Conservation (phyloP, 768 basidiomycete genomes). For the Pilatotrama ljubarskyi region DNA sequence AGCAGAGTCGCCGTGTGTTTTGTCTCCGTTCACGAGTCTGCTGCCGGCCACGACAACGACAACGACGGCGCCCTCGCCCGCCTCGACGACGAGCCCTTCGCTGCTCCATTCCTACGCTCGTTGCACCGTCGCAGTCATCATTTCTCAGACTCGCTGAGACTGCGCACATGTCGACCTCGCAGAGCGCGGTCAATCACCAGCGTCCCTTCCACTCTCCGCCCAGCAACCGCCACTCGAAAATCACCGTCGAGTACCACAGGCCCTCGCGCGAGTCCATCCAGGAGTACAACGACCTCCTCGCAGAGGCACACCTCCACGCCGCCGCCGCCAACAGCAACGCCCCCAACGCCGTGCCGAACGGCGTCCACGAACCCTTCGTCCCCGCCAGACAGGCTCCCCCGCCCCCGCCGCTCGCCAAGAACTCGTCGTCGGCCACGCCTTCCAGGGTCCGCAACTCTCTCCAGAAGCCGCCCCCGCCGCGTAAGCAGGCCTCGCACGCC, state of each 20-base stretch:
- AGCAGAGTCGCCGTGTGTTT: background rate
- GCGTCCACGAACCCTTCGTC: slow-evolving; percentile 36
- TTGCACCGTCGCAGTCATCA: background rate
- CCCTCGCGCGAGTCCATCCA: slow-evolving; percentile 76
- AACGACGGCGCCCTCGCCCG: slow-evolving; percentile 14
- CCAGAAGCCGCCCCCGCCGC: slow-evolving; percentile 53
- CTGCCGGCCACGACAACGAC: slow-evolving; percentile 20
- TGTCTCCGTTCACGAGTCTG: background rate
- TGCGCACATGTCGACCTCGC: slow-evolving; percentile 34
- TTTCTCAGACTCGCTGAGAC: background rate
- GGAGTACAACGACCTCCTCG: slow-evolving; percentile 73
- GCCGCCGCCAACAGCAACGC: slow-evolving; percentile 46
- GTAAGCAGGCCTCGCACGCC: slow-evolving; percentile 48
- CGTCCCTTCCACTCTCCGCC: slow-evolving; percentile 40
- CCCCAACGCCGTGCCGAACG: background rate
- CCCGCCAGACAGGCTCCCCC: slow-evolving; percentile 50
- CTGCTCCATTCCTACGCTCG: background rate
- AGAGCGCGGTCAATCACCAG: slow-evolving; percentile 48
- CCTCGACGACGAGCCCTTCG: background rate
- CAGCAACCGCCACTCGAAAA: slow-evolving; percentile 48
- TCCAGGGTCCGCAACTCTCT: slow-evolving; percentile 51
- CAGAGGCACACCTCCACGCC: slow-evolving; percentile 57
- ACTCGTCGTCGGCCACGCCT: slow-evolving; percentile 34
- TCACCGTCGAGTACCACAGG: slow-evolving; percentile 72
- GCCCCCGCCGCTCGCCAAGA: slow-evolving; percentile 38